These are phyloP conservation scores for Mycena sp. DNA, from an alignment of 1,284 basidiomycete genomes.

Conservation along the genomic window DNA sequence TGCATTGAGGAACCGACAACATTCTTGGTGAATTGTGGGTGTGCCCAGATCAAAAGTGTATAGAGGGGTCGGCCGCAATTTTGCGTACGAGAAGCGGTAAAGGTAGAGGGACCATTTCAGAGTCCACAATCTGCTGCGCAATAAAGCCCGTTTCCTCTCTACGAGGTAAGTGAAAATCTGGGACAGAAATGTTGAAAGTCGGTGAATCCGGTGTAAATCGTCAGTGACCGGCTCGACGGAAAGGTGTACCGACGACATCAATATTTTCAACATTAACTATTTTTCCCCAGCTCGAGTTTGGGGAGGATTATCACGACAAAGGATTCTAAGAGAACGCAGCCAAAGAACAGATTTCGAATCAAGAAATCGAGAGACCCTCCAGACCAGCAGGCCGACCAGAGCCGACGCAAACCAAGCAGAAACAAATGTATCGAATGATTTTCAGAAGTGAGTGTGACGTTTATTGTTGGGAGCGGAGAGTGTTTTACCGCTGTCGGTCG, in stretches of 20 bases:
- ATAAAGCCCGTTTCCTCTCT: background rate
- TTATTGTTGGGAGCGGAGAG: background rate
- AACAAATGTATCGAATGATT: background rate
- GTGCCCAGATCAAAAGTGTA: background rate
- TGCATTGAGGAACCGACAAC: background rate
- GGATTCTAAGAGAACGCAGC: background rate
- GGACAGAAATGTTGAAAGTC: background rate
- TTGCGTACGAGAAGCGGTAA: too few relatives aligned
- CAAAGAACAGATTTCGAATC: background rate
- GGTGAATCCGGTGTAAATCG: background rate
- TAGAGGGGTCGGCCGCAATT: slow-evolving; percentile 3
- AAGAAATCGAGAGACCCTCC: slow-evolving; percentile 2
- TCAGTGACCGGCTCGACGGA: background rate
- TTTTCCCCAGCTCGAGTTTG: background rate
- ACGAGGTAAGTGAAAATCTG: background rate
- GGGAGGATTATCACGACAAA: background rate
- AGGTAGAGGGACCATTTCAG: background rate
- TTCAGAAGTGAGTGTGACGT: slow-evolving; percentile 1
- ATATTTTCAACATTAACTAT: background rate
- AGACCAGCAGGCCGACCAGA: background rate
- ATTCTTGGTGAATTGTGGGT: slow-evolving; percentile 1
- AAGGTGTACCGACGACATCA: background rate
- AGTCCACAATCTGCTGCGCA: background rate
- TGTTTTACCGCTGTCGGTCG: background rate
- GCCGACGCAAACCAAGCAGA: slow-evolving; percentile 2